phyloP scores from a whole-genome alignment of 495 filamentous ascomycete species.

The Wilcoxina mikolae region DNA sequence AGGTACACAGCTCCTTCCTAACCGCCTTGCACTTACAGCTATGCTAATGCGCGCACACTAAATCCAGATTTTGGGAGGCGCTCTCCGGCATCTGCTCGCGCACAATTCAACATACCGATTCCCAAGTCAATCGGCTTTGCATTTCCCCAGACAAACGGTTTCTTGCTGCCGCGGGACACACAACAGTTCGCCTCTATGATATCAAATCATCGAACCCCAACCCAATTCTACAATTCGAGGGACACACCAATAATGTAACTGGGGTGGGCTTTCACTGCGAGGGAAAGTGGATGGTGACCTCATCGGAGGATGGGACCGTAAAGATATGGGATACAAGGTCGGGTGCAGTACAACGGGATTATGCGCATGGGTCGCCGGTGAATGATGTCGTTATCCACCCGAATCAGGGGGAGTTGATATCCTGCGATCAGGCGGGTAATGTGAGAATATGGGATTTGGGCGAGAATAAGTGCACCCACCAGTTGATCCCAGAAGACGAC shows the following conservation, averaged over 20 bases:
- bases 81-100: constrained; percentile 94
- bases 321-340: constrained; percentile 97
- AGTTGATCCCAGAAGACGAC: constrained; percentile 92
- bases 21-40: not conserved
- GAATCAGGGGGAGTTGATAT: constrained; percentile 94
- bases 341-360: constrained; percentile 79
- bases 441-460: constrained; percentile 92
- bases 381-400: constrained; percentile 98
- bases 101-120: constrained; percentile 93
- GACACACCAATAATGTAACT: constrained; percentile 88
- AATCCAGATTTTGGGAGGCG: constrained; percentile 84
- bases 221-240: constrained; percentile 81
- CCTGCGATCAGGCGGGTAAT: constrained; percentile 83
- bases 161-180: constrained; percentile 86
- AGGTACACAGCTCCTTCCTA: constrained; percentile 42
- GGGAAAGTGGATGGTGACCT: constrained; percentile 99
- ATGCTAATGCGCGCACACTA: not conserved
- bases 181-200: constrained; percentile 91
- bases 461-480: constrained; percentile 91
- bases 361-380: constrained; percentile 69
- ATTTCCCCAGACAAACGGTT: constrained; percentile 96
- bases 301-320: constrained; percentile 89
- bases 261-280: constrained; percentile 96
- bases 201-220: constrained; percentile 93
- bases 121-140: constrained; percentile 93